Conservation (phyloP, 441 rosid species). For the Omphalea diandra region DNA sequence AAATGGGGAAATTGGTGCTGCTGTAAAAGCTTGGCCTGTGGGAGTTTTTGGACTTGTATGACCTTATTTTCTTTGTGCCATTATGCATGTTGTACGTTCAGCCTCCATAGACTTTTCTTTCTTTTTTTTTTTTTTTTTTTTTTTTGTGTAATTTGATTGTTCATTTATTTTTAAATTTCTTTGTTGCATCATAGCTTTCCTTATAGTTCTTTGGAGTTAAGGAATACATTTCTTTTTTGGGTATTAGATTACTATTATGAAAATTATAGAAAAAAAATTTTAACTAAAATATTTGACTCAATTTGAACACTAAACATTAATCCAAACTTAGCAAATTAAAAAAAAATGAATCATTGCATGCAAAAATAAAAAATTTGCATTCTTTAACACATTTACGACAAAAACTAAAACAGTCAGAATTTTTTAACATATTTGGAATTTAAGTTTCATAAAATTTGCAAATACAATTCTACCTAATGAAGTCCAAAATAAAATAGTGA, state of each 20-base stretch:
- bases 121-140: constrained; percentile 2
- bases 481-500: neutral
- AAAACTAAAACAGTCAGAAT: neutral
- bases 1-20: constrained; percentile 75
- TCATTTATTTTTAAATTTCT: neutral
- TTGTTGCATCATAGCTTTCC: neutral
- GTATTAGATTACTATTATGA: neutral
- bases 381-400: neutral
- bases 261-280: no score
- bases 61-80: constrained; percentile 40
- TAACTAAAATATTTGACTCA: no score
- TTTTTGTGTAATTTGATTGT: neutral
- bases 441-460: neutral
- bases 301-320: neutral
- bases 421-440: neutral
- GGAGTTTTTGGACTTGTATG: constrained; percentile 95
- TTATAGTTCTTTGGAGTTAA: neutral
- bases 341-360: no score
- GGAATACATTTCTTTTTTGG: neutral
- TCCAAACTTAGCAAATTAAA: neutral
- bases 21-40: constrained; percentile 83
- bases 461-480: neutral
- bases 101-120: constrained; percentile 16
- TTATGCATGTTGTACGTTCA: constrained; percentile 43
- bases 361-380: neutral